phyloP scores from a whole-genome alignment of 169 alveolate genomes.

The Babesia ovis region DNA sequence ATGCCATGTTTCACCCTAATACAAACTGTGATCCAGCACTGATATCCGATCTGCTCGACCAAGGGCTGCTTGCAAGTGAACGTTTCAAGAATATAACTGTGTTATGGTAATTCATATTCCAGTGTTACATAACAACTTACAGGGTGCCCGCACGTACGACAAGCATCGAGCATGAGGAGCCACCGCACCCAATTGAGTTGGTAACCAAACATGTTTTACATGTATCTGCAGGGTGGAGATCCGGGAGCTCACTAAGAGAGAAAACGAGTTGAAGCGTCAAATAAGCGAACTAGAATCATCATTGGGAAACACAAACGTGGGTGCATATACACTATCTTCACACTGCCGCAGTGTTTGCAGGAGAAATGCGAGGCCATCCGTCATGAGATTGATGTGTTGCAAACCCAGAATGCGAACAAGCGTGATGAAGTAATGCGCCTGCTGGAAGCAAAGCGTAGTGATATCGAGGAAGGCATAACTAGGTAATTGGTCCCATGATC shows the following conservation, averaged over 20 bases:
- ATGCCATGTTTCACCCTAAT: neutral
- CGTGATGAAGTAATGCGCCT: neutral
- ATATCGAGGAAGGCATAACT: neutral
- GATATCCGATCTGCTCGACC: neutral
- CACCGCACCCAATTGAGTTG: neutral
- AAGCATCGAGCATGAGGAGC: neutral
- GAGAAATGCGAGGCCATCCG: conserved; percentile 20
- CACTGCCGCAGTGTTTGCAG: neutral
- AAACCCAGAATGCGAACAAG: neutral
- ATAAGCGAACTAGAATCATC: neutral
- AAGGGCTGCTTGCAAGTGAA: conserved; percentile 10
- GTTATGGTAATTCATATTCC: neutral
- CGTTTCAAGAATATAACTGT: conserved; percentile 4
- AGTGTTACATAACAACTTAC: neutral
- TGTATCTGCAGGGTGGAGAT: neutral
- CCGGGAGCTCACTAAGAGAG: neutral
- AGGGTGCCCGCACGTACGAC: neutral
- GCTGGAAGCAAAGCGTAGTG: neutral
- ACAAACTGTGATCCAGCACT: neutral
- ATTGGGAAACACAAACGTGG: neutral
- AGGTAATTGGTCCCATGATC: neutral
- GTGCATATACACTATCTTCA: neutral
- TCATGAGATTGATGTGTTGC: conserved; percentile 10
- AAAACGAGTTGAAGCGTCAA: neutral
- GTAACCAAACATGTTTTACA: neutral